Evolutionary conservation across 768 basidiomycete species (phyloP).

Genomic region (Lepiota brunneoincarnata): DNA sequence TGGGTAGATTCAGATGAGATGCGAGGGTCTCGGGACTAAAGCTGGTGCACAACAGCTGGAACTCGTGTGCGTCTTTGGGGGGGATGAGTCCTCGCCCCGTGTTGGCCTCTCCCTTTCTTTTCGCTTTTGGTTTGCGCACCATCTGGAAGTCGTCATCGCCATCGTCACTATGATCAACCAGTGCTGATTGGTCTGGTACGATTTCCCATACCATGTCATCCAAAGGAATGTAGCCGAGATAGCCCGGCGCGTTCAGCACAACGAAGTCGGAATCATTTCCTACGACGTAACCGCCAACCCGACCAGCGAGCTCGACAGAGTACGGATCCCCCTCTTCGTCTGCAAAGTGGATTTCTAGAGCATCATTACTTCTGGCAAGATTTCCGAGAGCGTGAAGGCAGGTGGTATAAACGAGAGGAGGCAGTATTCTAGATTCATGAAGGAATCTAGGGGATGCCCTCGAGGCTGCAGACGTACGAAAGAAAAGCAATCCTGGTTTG

Average conservation of each 20-base stretch:
- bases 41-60: slow-evolving; percentile 51
- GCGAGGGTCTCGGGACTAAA: slow-evolving; percentile 67
- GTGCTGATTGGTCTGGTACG: slow-evolving; percentile 22
- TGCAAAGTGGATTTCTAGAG: slow-evolving; percentile 62
- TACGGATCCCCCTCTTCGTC: slow-evolving; percentile 84
- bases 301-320: slow-evolving; percentile 80
- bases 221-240: slow-evolving; percentile 74
- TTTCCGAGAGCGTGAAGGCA: slow-evolving; percentile 54
- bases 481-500: slow-evolving; percentile 69
- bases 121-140: slow-evolving; percentile 51
- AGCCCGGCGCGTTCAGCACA: slow-evolving; percentile 71
- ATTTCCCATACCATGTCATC: slow-evolving; percentile 72
- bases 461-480: slow-evolving; percentile 69
- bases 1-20: slow-evolving; percentile 61
- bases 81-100: slow-evolving; percentile 49
- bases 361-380: slow-evolving; percentile 27
- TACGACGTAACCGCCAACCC: slow-evolving; percentile 68
- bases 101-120: slow-evolving; percentile 35
- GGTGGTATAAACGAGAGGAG: slow-evolving; percentile 58
- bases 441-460: slow-evolving; percentile 67
- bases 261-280: slow-evolving; percentile 85
- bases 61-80: slow-evolving; percentile 40
- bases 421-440: slow-evolving; percentile 70
- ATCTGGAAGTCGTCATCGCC: slow-evolving; percentile 52
- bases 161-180: slow-evolving; percentile 34